Evolutionary conservation across 2,329 filamentous ascomycete genomes (phyloP).

Genomic region (Pochonia chlamydosporia): DNA sequence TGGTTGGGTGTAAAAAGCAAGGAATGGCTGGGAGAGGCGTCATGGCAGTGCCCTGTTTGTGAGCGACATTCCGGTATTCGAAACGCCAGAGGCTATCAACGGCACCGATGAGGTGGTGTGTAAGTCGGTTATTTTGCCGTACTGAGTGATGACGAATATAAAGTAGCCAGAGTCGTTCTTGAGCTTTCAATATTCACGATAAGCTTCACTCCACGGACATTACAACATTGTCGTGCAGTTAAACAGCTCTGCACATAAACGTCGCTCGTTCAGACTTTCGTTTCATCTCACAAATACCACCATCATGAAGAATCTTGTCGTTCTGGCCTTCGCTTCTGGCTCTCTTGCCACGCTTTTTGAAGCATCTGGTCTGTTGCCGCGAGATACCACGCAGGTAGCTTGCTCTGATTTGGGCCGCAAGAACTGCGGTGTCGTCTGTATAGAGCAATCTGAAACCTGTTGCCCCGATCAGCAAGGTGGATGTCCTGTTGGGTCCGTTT

Average conservation of each 20-base stretch:
- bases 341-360: neutral
- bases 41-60: too few species aligned
- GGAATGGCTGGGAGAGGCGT: too few species aligned
- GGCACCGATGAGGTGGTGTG: too few species aligned
- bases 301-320: conserved; percentile 2
- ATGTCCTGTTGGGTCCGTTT: conserved; percentile 18
- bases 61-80: too few species aligned
- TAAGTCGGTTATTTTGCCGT: too few species aligned
- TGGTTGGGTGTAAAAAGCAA: too few species aligned
- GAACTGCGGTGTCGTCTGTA: conserved; percentile 24
- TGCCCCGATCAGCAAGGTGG: conserved; percentile 22
- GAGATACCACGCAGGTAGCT: conserved; percentile 11
- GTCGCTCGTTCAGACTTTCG: neutral
- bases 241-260: neutral
- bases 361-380: neutral
- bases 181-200: too few species aligned
- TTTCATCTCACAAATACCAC: neutral
- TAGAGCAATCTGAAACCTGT: conserved; percentile 21
- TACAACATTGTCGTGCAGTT: neutral
- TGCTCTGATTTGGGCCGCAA: conserved; percentile 17
- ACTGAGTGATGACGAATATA: too few species aligned
- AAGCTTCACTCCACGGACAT: too few species aligned
- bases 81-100: too few species aligned
- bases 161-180: too few species aligned
- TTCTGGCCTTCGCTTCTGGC: neutral